phyloP scores from a whole-genome alignment of 2,329 filamentous ascomycete genomes.

The Emergomyces pasteurianus region DNA sequence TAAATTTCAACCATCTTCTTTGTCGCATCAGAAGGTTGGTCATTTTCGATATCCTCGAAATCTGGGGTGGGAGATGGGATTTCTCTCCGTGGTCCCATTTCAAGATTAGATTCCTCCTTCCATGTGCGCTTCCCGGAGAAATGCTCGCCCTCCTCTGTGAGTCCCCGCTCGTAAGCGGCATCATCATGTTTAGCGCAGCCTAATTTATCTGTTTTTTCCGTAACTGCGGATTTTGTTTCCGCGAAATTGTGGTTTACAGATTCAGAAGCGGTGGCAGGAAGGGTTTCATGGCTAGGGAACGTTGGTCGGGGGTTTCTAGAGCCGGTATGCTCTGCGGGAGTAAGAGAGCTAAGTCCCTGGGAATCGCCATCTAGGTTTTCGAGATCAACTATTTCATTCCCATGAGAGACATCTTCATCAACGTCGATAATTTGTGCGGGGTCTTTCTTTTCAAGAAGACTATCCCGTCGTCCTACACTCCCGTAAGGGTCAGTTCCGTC shows the following conservation, averaged over 20 bases:
- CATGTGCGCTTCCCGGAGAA: constrained; percentile 10
- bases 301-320: background rate
- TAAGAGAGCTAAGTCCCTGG: background rate
- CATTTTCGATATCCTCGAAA: constrained; percentile 40
- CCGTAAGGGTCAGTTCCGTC: constrained; percentile 7
- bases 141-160: constrained; percentile 13
- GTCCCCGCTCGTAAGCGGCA: constrained; percentile 9
- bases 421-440: constrained; percentile 8
- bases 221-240: background rate
- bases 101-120: background rate
- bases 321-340: background rate
- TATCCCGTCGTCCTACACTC: constrained; percentile 19
- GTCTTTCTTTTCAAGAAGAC: constrained; percentile 4
- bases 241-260: background rate
- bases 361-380: background rate
- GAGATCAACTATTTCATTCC: background rate
- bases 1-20: background rate
- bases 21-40: constrained; percentile 4
- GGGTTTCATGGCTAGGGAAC: background rate
- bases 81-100: background rate
- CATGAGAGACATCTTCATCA: constrained; percentile 2
- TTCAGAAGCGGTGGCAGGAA: background rate
- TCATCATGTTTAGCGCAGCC: constrained; percentile 9
- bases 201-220: background rate
- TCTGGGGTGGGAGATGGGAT: constrained; percentile 33